These are phyloP conservation scores for Colletotrichum paranaense DNA, from an alignment of 2,329 filamentous ascomycete species.

Conservation along the genomic window DNA sequence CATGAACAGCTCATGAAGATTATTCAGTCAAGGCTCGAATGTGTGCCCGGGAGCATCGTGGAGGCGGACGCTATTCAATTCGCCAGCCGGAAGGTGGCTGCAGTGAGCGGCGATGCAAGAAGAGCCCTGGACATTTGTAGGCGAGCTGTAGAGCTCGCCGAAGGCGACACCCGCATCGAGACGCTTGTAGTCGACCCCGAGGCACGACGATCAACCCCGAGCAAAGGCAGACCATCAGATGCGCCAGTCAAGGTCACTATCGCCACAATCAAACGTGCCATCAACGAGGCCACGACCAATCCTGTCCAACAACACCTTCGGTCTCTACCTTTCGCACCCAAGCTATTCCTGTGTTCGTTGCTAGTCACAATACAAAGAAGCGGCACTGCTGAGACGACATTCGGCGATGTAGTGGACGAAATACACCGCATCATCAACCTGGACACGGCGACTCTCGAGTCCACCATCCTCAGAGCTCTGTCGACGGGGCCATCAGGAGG, in stretches of 20 bases:
- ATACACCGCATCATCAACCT: conserved; percentile 73
- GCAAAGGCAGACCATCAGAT: conserved; percentile 46
- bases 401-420: conserved; percentile 92
- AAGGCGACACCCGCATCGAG: conserved; percentile 70
- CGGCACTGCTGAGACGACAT: conserved; percentile 86
- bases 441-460: conserved; percentile 2
- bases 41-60: conserved; percentile 89
- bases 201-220: conserved; percentile 41
- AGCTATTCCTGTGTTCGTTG: conserved; percentile 87
- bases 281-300: conserved; percentile 93
- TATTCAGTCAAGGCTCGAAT: conserved; percentile 91
- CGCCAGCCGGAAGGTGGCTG: conserved; percentile 94
- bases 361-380: conserved; percentile 83
- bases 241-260: conserved; percentile 79
- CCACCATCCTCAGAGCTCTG: background rate
- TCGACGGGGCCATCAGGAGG: conserved; percentile 20
- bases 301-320: conserved; percentile 91
- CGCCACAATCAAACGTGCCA: conserved; percentile 91
- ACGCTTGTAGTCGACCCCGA: conserved; percentile 72
- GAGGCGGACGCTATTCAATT: conserved; percentile 96
- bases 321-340: conserved; percentile 82
- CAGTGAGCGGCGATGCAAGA: conserved; percentile 93
- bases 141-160: conserved; percentile 93
- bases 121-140: conserved; percentile 95
- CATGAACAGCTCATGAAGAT: conserved; percentile 98